Conservation (phyloP, 2,329 filamentous ascomycete genomes). For the Westerdykella aurantiaca region DNA sequence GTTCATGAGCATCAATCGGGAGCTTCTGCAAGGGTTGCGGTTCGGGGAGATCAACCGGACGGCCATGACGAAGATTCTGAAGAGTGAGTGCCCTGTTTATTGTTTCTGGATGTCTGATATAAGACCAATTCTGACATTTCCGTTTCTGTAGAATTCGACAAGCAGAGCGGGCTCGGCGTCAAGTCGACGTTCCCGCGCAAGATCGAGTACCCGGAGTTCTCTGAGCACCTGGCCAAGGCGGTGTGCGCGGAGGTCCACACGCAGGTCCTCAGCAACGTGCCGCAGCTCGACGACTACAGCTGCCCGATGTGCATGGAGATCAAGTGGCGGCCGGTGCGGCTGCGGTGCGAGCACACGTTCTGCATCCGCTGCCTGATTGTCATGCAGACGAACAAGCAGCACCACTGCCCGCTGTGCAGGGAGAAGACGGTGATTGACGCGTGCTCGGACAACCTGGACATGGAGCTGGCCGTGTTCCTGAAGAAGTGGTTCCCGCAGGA, state of each 20-base stretch:
- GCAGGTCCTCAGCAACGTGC: slow-evolving; percentile 66
- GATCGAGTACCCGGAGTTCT: slow-evolving; percentile 52
- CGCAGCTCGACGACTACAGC: slow-evolving; percentile 76
- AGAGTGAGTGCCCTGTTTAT: slow-evolving; percentile 60
- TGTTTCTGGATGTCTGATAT: background rate
- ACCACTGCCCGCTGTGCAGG: slow-evolving; percentile 70
- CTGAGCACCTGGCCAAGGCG: slow-evolving; percentile 65
- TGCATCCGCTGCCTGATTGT: slow-evolving; percentile 80
- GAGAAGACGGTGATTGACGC: slow-evolving; percentile 65
- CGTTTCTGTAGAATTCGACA: slow-evolving; percentile 65
- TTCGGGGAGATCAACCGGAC: slow-evolving; percentile 80
- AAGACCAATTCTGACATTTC: slow-evolving; percentile 7
- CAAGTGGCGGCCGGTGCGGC: slow-evolving; percentile 73
- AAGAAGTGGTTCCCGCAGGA: slow-evolving; percentile 75
- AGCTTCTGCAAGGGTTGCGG: slow-evolving; percentile 70
- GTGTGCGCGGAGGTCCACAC: slow-evolving; percentile 69
- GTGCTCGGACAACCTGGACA: slow-evolving; percentile 64
- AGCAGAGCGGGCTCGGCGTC: slow-evolving; percentile 69
- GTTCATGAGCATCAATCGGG: slow-evolving; percentile 68
- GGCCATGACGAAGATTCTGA: slow-evolving; percentile 76
- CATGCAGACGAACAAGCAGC: slow-evolving; percentile 65
- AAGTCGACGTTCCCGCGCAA: slow-evolving; percentile 56
- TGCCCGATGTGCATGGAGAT: slow-evolving; percentile 77
- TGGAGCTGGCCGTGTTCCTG: slow-evolving; percentile 61
- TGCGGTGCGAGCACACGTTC: slow-evolving; percentile 70